These are phyloP conservation scores for Aspergillus amoenus DNA, from an alignment of 2,329 filamentous ascomycete genomes.

Conservation along the genomic window DNA sequence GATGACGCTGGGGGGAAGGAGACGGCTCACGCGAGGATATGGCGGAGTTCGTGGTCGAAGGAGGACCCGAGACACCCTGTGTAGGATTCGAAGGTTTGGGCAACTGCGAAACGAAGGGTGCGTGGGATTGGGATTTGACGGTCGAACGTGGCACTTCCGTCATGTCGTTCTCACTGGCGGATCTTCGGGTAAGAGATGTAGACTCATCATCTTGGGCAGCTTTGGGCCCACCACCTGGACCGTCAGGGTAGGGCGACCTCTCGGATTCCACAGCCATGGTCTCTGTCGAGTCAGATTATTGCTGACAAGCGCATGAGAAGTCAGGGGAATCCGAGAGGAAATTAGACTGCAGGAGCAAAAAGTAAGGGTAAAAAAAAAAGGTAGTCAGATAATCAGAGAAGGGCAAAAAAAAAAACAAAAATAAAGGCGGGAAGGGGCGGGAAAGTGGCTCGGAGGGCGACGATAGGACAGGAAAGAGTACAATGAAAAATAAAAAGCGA, in stretches of 20 bases:
- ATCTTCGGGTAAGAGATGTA: constrained; percentile 26
- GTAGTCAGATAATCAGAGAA: not conserved
- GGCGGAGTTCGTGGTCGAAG: constrained; percentile 46
- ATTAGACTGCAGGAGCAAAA: constrained; percentile 25
- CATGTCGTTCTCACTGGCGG: constrained; percentile 30
- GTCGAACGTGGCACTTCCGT: constrained; percentile 28
- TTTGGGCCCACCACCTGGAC: constrained; percentile 30
- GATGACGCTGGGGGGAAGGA: constrained; percentile 35
- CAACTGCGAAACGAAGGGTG: constrained; percentile 30
- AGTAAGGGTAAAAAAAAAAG: constrained; percentile 15
- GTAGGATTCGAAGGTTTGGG: constrained; percentile 31
- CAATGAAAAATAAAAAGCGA: constrained; percentile 3
- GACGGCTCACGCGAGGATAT: constrained; percentile 51
- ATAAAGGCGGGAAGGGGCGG: constrained; percentile 14
- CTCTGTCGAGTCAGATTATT: constrained; percentile 26
- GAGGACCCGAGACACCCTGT: constrained; percentile 28
- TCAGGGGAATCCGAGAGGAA: constrained; percentile 37
- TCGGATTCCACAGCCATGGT: constrained; percentile 39
- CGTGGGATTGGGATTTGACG: constrained; percentile 27
- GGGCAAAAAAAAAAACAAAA: constrained; percentile 8
- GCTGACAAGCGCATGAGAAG: constrained; percentile 32
- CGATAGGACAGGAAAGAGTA: constrained; percentile 2
- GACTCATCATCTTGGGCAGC: constrained; percentile 27
- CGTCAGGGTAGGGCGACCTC: constrained; percentile 36
- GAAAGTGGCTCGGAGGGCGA: constrained; percentile 7